Evolutionary conservation across 2,329 filamentous ascomycete species (phyloP).

Genomic region (Pseudogymnoascus sp.): DNA sequence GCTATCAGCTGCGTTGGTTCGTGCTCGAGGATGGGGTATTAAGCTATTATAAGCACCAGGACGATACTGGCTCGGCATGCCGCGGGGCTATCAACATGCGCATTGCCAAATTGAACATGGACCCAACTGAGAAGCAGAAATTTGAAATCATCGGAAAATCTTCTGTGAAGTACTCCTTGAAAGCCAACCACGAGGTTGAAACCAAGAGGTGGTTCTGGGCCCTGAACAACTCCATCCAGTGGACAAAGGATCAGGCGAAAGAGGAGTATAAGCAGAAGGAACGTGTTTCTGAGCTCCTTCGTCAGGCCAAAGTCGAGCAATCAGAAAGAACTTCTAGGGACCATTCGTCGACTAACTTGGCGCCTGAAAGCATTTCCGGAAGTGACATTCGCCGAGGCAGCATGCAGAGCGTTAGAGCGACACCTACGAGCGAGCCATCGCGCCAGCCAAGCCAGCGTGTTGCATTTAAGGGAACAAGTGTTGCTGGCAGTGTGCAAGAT

Average conservation of each 20-base stretch:
- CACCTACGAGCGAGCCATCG: constrained; percentile 18
- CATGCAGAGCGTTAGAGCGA: constrained; percentile 30
- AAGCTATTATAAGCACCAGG: constrained; percentile 99
- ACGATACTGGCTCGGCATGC: constrained; percentile 91
- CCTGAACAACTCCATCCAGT: constrained; percentile 96
- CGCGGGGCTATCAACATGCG: constrained; percentile 98
- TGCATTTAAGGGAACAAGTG: constrained; percentile 22
- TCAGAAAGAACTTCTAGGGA: constrained; percentile 42
- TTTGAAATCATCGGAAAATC: constrained; percentile 98
- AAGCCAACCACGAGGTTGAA: constrained; percentile 96
- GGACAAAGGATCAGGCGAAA: constrained; percentile 92
- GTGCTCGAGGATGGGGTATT: constrained; percentile 94
- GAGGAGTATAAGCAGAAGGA: constrained; percentile 74
- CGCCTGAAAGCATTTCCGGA: constrained; percentile 19
- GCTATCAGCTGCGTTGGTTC: constrained; percentile 96
- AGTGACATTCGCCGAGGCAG: constrained; percentile 36
- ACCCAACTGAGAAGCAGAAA: constrained; percentile 90
- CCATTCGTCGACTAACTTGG: constrained; percentile 23
- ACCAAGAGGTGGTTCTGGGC: constrained; percentile 99
- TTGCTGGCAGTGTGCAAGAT: constrained; percentile 37
- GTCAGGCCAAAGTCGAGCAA: constrained; percentile 72
- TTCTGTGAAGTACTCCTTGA: constrained; percentile 95
- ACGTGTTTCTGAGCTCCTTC: constrained; percentile 64
- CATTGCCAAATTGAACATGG: constrained; percentile 92
- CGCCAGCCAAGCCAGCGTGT: constrained; percentile 23